Conservation (phyloP, 2,329 filamentous ascomycete genomes). For the Curvularia hawaiiensis region DNA sequence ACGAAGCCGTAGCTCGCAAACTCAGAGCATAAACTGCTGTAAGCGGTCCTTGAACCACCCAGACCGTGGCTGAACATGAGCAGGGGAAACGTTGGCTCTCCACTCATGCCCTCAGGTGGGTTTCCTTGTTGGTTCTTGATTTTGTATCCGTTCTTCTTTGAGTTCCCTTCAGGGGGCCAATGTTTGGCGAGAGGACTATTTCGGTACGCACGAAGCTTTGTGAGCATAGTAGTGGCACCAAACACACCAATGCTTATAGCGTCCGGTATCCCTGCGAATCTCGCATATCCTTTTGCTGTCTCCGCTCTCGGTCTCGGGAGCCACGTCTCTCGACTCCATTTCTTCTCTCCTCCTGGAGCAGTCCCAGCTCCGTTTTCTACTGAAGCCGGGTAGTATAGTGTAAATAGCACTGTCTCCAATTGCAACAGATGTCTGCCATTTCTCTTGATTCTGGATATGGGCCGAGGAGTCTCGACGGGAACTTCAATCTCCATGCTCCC, state of each 20-base stretch:
- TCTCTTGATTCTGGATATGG: conserved; percentile 58
- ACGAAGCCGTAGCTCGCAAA: conserved; percentile 70
- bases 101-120: conserved; percentile 40
- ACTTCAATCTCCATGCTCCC: conserved; percentile 61
- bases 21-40: conserved; percentile 67
- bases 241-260: conserved; percentile 58
- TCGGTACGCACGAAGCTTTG: conserved; percentile 67
- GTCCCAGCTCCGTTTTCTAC: conserved; percentile 48
- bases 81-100: conserved; percentile 61
- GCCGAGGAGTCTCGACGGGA: conserved; percentile 53
- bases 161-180: conserved; percentile 56
- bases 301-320: conserved; percentile 62
- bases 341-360: conserved; percentile 48
- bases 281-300: conserved; percentile 66
- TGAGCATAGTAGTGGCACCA: conserved; percentile 64
- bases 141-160: conserved; percentile 45
- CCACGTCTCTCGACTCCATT: conserved; percentile 64
- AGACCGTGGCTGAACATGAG: conserved; percentile 71
- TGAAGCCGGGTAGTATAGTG: conserved; percentile 68
- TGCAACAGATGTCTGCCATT: conserved; percentile 55
- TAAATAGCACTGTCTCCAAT: conserved; percentile 66
- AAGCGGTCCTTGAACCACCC: conserved; percentile 66
- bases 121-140: conserved; percentile 50
- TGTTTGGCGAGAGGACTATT: conserved; percentile 64
- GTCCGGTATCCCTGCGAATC: conserved; percentile 60